Evolutionary conservation across 805 yeast species (phyloP).

Genomic region (Metschnikowia cerradonensis): DNA sequence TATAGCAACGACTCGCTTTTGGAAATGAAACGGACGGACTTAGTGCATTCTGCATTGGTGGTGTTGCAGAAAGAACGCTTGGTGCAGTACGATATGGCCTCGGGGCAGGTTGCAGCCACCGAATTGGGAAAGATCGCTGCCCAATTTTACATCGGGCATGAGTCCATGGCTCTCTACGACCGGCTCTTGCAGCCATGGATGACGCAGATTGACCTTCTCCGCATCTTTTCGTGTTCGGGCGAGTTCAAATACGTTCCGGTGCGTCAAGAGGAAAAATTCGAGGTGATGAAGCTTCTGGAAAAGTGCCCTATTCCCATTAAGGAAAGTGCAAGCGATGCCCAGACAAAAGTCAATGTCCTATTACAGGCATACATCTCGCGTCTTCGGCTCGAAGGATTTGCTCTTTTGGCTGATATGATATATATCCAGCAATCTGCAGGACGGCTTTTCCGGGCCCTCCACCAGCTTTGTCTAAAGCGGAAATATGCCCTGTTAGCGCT

Average conservation of each 20-base stretch:
- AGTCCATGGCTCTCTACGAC: conserved; percentile 67
- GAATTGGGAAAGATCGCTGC: conserved; percentile 84
- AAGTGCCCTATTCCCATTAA: conserved; percentile 83
- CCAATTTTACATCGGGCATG: conserved; percentile 73
- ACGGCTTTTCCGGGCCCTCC: conserved; percentile 78
- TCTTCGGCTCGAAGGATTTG: conserved; percentile 77
- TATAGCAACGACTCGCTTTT: conserved; percentile 48
- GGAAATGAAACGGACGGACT: conserved; percentile 53
- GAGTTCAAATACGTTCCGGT: conserved; percentile 85
- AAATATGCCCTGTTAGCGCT: conserved; percentile 68
- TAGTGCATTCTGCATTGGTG: conserved; percentile 73
- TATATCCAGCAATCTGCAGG: conserved; percentile 93
- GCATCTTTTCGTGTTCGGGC: conserved; percentile 73
- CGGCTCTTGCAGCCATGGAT: conserved; percentile 59
- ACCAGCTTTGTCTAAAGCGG: conserved; percentile 67
- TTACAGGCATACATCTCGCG: conserved; percentile 85
- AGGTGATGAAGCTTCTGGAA: conserved; percentile 63
- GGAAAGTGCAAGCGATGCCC: conserved; percentile 64
- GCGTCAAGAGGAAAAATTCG: conserved; percentile 79
- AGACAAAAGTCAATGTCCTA: conserved; percentile 74
- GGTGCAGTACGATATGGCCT: conserved; percentile 49
- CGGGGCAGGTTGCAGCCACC: conserved; percentile 41
- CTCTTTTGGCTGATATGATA: conserved; percentile 88
- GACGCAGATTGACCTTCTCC: conserved; percentile 67
- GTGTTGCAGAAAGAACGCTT: conserved; percentile 55